Evolutionary conservation across 371 early-diverging fungal genomes (phyloP), one percentile per base, ranked within the genome.

Genomic region (Rhizopus delemar): DNA sequence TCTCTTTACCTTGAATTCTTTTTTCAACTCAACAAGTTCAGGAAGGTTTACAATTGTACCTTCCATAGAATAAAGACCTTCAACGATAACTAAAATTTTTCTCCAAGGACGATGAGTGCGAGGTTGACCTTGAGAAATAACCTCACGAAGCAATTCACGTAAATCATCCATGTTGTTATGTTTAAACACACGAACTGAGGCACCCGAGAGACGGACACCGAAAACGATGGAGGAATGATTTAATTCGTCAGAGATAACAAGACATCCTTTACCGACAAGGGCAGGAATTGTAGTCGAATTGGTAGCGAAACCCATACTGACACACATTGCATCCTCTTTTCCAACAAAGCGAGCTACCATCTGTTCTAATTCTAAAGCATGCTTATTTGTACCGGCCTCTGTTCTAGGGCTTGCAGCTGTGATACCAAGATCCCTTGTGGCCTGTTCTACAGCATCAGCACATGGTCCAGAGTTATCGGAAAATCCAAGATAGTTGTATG

Each of bases 401-500:
- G 83, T 62, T 16, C 94, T 83, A 16, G 90, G 62, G 56, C 90
- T 89, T 57, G 81, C 79, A 29, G 84, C 77, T 15, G 81, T 73
- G 51, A 89, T 77, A 28, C 95, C 95, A 62, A 86, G 74, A 39
- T 83, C 75, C 22, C 62, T 62, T 48, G 90, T 77, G 4, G 86
- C 71, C 15, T 85, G 78, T 66, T 97, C 90, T 7, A 95, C 97
- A 45, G 90, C 87, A 64, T 99, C 96, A 3, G 95, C 93, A 63
- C 97, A 97, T 6, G 92, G 89, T 3, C 97, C 97, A 22, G 89
- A 71, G 62, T 82, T 87, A 68, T 93, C 92, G 34, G 97, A 95
- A 80, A 99, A 99, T 1, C 99, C 99, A 38, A 99, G 87, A 71
- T 99, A 99, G 74, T 99, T 99, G 85, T 99, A 99, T 6, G 98